Conservation (phyloP, 805 yeast species). For the Saturnispora quitensis region DNA sequence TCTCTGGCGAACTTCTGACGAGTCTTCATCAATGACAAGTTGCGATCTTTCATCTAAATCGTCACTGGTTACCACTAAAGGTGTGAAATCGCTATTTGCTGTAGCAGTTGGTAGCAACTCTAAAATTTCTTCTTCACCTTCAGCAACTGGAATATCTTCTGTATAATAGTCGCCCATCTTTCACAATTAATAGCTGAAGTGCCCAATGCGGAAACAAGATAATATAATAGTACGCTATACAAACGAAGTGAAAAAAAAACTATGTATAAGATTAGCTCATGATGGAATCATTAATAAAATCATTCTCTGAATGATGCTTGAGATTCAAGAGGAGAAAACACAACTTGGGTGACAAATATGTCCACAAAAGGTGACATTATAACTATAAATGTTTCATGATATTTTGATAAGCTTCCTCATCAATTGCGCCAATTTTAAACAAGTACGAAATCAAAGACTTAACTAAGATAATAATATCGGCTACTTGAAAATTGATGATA, state of each 20-base stretch:
- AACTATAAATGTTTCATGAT: slow-evolving; percentile 17
- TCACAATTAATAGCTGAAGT: not conserved
- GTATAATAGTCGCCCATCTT: slow-evolving; percentile 18
- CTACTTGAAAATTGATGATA: slow-evolving; percentile 56
- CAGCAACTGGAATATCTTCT: slow-evolving; percentile 17
- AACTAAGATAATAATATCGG: slow-evolving; percentile 56
- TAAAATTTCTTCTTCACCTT: slow-evolving; percentile 17
- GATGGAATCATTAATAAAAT: not conserved
- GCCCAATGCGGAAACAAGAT: not conserved
- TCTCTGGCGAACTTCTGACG: slow-evolving; percentile 1
- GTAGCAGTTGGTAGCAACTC: slow-evolving; percentile 12
- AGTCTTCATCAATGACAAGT: slow-evolving; percentile 3
- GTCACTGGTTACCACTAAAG: too few species aligned
- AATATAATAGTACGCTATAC: not conserved
- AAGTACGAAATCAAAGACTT: slow-evolving; percentile 50
- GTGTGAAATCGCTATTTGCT: slow-evolving; percentile 2
- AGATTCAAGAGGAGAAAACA: not conserved
- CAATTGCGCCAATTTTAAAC: slow-evolving; percentile 33
- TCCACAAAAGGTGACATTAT: not conserved
- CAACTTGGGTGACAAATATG: not conserved
- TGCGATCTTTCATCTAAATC: slow-evolving; percentile 8
- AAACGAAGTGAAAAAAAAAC: not conserved
- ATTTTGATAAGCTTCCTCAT: slow-evolving; percentile 26
- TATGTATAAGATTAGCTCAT: not conserved
- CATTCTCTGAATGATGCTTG: not conserved